A percentile compares a stretch with the other conserved stretches of the same genome.
Conservation (phyloP, 306 rosid species). For the Gillenia trifoliata region DNA sequence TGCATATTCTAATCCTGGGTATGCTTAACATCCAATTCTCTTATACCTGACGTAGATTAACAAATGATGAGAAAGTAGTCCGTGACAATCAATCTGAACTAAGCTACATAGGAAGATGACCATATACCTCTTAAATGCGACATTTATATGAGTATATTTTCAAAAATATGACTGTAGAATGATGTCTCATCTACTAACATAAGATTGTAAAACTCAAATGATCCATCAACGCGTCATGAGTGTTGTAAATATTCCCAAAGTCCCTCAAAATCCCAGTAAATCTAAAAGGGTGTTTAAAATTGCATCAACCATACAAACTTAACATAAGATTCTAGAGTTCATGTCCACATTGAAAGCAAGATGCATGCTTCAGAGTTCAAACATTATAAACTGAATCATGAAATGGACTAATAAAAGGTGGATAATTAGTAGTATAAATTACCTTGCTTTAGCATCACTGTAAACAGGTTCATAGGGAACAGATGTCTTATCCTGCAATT, state of each 20-base stretch:
- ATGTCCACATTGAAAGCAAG: background rate
- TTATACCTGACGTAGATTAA: background rate
- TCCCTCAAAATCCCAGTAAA: background rate
- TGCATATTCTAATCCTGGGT: background rate
- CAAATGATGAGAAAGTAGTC: background rate
- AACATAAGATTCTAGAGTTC: background rate
- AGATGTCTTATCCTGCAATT: conserved; percentile 38
- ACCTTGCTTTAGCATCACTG: conserved; percentile 53
- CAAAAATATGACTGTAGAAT: background rate
- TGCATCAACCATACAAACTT: background rate
- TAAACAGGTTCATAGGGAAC: conserved; percentile 38
- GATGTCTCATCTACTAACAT: background rate
- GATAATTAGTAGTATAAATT: background rate
- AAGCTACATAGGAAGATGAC: background rate
- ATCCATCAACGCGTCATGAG: background rate
- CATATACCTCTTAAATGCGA: background rate
- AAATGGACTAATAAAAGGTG: background rate
- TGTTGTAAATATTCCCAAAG: too few species aligned
- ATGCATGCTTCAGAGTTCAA: background rate
- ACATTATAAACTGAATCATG: background rate
- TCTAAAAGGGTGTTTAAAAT: background rate
- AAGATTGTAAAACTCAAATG: background rate
- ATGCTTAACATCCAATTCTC: background rate
- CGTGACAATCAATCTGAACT: background rate
- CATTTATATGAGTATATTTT: background rate